phyloP scores from a whole-genome alignment of 768 basidiomycete species.

The Aureoboletus auriporus region DNA sequence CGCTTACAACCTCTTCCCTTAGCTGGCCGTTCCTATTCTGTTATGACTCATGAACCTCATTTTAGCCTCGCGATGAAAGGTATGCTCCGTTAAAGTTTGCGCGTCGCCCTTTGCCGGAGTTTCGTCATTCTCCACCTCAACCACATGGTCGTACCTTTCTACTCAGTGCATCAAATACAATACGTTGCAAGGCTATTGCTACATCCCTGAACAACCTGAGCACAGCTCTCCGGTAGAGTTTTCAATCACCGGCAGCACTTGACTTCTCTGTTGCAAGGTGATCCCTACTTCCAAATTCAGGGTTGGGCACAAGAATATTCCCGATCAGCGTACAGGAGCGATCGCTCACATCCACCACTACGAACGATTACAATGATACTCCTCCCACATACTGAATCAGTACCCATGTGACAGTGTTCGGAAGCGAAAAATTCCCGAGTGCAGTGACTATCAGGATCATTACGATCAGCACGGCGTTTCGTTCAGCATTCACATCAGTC shows the following conservation, averaged over 20 bases:
- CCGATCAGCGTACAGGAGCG: neutral
- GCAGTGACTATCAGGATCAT: too few species aligned
- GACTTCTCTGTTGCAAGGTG: neutral
- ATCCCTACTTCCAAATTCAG: neutral
- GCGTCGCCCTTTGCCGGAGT: neutral
- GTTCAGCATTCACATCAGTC: too few species aligned
- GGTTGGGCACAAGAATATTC: too few species aligned
- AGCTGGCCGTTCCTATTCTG: too few species aligned
- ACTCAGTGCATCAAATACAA: neutral
- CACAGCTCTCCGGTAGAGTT: conserved; percentile 3
- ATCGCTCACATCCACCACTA: neutral
- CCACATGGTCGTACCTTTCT: too few species aligned
- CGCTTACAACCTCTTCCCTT: neutral
- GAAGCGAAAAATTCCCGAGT: too few species aligned
- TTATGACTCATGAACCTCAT: too few species aligned
- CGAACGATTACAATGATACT: neutral
- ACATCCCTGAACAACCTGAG: neutral
- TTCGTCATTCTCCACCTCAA: neutral
- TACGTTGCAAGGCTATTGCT: neutral
- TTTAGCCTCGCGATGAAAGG: too few species aligned
- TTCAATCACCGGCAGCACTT: conserved; percentile 8
- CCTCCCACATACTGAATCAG: too few species aligned
- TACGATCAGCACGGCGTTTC: too few species aligned
- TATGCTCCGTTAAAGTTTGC: too few species aligned
- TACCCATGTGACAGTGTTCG: too few species aligned